These are phyloP conservation scores for Prunus persica DNA, from an alignment of 306 rosid genomes.

Conservation along the genomic window DNA sequence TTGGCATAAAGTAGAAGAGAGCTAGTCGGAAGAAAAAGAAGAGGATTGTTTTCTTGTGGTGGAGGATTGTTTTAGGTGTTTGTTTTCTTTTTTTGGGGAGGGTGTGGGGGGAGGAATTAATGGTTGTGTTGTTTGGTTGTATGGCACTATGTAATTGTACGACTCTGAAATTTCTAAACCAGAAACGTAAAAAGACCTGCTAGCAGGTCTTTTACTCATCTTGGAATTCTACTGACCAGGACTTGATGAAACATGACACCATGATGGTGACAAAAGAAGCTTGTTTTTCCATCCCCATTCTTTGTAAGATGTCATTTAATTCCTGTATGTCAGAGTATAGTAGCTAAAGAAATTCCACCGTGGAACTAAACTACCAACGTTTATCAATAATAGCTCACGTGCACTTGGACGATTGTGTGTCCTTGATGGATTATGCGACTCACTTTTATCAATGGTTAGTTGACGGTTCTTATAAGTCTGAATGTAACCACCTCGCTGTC, in stretches of 20 bases:
- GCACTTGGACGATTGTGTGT: neutral
- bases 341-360: too few species aligned
- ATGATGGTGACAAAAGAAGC: slow-evolving; percentile 8
- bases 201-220: neutral
- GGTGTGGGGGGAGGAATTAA: neutral
- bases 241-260: slow-evolving; percentile 1
- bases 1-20: neutral
- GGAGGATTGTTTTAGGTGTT: slow-evolving; percentile 35
- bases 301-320: neutral
- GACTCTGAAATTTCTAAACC: slow-evolving; percentile 6
- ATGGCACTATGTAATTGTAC: neutral
- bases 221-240: slow-evolving; percentile 6
- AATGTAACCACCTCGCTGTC: too few species aligned
- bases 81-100: neutral
- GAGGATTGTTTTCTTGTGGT: slow-evolving; percentile 42
- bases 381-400: neutral
- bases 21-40: neutral
- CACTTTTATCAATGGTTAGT: neutral
- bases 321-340: neutral
- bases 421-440: too few species aligned
- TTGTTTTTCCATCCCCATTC: neutral
- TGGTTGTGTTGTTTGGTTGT: slow-evolving; percentile 35
- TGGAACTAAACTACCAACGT: neutral
- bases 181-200: too few species aligned
- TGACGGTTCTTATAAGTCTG: neutral